phyloP scores from a whole-genome alignment of 2,329 filamentous ascomycete species.

The Ophiostoma populinum region DNA sequence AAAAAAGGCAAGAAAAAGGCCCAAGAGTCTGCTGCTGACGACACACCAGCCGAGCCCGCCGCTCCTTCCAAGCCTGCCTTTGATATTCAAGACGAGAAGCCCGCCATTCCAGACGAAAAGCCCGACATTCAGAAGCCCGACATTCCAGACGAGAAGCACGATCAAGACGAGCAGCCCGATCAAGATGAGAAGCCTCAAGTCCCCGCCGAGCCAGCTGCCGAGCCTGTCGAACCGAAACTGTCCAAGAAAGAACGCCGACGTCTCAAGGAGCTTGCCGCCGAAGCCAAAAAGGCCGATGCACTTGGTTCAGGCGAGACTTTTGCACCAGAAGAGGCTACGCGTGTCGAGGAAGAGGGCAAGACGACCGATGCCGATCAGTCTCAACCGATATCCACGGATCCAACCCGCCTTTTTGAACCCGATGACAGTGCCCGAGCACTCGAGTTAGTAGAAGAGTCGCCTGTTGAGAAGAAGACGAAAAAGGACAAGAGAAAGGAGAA shows the following conservation, averaged over 20 bases:
- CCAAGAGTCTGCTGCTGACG: slow-evolving; percentile 5
- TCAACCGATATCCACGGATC: too few relatives aligned
- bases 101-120: too few relatives aligned
- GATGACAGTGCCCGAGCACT: slow-evolving; percentile 2
- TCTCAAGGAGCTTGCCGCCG: too few relatives aligned
- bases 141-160: too few relatives aligned
- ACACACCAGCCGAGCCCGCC: not conserved
- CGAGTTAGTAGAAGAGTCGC: not conserved
- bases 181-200: too few relatives aligned
- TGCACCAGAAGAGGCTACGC: not conserved
- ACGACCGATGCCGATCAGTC: not conserved
- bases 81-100: too few relatives aligned
- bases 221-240: not conserved
- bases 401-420: not conserved
- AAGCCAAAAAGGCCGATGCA: too few relatives aligned
- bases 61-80: not conserved
- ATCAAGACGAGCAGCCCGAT: too few relatives aligned
- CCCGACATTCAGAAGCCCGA: too few relatives aligned
- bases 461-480: slow-evolving; percentile 3
- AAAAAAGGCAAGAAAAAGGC: slow-evolving; percentile 13
- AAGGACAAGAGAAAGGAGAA: slow-evolving; percentile 2
- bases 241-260: not conserved
- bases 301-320: too few relatives aligned
- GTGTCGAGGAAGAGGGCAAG: not conserved
- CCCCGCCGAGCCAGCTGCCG: not conserved